Percentiles rank a stretch among this genome's conserved stretches.
phyloP scores from a whole-genome alignment of 2,329 filamentous ascomycete species.

The Coniochaeta sp. region DNA sequence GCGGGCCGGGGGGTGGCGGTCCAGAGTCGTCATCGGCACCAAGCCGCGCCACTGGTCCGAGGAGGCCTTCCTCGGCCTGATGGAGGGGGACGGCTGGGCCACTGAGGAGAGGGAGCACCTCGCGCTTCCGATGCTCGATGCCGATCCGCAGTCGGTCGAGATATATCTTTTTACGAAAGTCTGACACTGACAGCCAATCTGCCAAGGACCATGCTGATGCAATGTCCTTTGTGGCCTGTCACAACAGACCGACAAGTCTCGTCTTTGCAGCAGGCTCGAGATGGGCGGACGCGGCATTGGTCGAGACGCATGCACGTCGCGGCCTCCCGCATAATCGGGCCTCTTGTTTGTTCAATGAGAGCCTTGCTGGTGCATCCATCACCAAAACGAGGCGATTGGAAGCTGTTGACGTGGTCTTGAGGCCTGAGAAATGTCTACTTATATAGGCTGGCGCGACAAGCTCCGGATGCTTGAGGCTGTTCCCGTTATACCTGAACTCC shows the following conservation, averaged over 20 bases:
- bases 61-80: slow-evolving; percentile 36
- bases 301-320: not conserved
- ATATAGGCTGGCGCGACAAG: not conserved
- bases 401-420: not conserved
- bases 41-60: slow-evolving; percentile 51
- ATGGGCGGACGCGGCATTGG: not conserved
- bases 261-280: not conserved
- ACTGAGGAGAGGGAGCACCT: slow-evolving; percentile 32
- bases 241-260: not conserved
- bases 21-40: slow-evolving; percentile 45
- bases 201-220: not conserved
- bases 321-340: not conserved
- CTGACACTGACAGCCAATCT: not conserved
- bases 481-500: not conserved
- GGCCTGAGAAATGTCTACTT: not conserved
- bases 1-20: slow-evolving; percentile 9
- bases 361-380: not conserved
- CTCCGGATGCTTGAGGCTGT: not conserved
- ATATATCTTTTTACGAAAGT: slow-evolving; percentile 42
- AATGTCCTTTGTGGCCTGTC: not conserved
- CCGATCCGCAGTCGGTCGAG: slow-evolving; percentile 38
- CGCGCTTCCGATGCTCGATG: slow-evolving; percentile 37
- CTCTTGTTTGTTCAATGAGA: not conserved
- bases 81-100: slow-evolving; percentile 37
- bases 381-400: not conserved